Percentiles rank a stretch among this genome's conserved stretches.
These are phyloP conservation scores for Wallacemonas sp. DNA, from an alignment of 208 protist genomes.

Conservation along the genomic window DNA sequence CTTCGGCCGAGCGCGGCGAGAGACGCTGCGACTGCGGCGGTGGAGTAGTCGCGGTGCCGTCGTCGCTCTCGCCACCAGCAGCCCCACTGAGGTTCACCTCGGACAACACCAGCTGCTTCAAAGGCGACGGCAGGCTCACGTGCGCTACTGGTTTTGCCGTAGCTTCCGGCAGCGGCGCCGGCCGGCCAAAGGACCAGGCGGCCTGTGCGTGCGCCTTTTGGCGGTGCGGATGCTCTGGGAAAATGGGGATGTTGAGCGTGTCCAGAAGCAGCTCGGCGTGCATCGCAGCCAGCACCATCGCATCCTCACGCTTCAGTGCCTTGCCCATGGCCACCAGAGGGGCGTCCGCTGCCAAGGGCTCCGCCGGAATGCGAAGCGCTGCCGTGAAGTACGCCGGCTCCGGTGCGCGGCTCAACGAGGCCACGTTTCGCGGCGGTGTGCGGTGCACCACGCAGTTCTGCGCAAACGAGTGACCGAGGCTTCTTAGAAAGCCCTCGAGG, in stretches of 20 bases:
- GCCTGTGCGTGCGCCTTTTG: slow-evolving; percentile 75
- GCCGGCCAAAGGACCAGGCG: slow-evolving; percentile 78
- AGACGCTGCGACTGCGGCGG: too few relatives aligned
- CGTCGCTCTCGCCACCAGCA: not conserved
- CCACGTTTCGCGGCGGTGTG: not conserved
- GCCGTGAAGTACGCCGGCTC: not conserved
- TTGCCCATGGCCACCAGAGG: slow-evolving; percentile 67
- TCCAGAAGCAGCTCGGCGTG: slow-evolving; percentile 89
- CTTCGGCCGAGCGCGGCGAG: slow-evolving; percentile 48
- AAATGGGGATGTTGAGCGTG: slow-evolving; percentile 55
- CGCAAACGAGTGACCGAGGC: slow-evolving; percentile 42
- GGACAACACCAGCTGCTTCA: slow-evolving; percentile 76
- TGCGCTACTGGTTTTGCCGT: slow-evolving; percentile 41
- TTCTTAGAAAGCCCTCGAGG: slow-evolving; percentile 52
- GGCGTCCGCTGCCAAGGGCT: not conserved
- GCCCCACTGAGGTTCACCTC: too few relatives aligned
- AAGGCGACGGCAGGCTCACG: slow-evolving; percentile 53
- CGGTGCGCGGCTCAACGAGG: not conserved
- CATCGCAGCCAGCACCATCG: slow-evolving; percentile 83
- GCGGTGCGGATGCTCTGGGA: slow-evolving; percentile 47
- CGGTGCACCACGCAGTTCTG: slow-evolving; percentile 24
- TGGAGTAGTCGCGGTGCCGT: slow-evolving; percentile 2
- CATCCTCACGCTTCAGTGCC: slow-evolving; percentile 42
- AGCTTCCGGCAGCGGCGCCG: slow-evolving; percentile 61
- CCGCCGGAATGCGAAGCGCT: not conserved